These are phyloP conservation scores for Coccomyxa sp. DNA, from an alignment of 139 green algal species.

Conservation along the genomic window DNA sequence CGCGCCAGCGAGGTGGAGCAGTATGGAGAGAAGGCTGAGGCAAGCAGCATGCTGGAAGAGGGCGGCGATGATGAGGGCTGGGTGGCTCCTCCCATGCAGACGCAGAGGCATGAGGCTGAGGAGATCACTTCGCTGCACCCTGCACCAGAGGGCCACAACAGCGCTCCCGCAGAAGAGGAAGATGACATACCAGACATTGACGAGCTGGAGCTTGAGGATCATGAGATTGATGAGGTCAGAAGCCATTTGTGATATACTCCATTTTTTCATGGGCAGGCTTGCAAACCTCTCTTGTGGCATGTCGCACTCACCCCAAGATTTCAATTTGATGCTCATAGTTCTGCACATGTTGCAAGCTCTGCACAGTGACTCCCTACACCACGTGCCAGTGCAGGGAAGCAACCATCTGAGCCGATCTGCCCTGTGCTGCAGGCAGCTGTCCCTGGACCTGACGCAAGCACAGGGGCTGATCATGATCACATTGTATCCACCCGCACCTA, in stretches of 20 bases:
- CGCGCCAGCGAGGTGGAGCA: slow-evolving; percentile 61
- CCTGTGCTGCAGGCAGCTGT: slow-evolving; percentile 13
- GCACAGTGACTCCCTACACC: not conserved
- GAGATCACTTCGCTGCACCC: not conserved
- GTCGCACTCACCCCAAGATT: not conserved
- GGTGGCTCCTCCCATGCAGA: slow-evolving; percentile 15
- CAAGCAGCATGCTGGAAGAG: slow-evolving; percentile 39
- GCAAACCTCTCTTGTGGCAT: not conserved
- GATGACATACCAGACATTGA: slow-evolving; percentile 73
- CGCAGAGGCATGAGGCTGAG: not conserved
- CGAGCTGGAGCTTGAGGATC: slow-evolving; percentile 62
- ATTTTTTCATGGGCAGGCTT: not conserved
- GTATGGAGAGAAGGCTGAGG: slow-evolving; percentile 26
- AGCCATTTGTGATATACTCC: not conserved
- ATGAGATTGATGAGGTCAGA: slow-evolving; percentile 45
- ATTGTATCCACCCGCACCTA: slow-evolving; percentile 83
- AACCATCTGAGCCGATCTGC: not conserved
- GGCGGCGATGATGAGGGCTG: slow-evolving; percentile 61
- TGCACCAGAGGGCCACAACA: not conserved
- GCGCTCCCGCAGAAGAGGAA: slow-evolving; percentile 8
- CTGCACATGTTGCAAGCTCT: no score
- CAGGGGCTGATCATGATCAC: slow-evolving; percentile 36
- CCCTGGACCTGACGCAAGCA: not conserved
- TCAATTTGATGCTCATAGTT: not conserved
- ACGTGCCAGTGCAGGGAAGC: not conserved